Evolutionary conservation across 2,329 filamentous ascomycete species (phyloP).

Genomic region (Aspergillus niger): DNA sequence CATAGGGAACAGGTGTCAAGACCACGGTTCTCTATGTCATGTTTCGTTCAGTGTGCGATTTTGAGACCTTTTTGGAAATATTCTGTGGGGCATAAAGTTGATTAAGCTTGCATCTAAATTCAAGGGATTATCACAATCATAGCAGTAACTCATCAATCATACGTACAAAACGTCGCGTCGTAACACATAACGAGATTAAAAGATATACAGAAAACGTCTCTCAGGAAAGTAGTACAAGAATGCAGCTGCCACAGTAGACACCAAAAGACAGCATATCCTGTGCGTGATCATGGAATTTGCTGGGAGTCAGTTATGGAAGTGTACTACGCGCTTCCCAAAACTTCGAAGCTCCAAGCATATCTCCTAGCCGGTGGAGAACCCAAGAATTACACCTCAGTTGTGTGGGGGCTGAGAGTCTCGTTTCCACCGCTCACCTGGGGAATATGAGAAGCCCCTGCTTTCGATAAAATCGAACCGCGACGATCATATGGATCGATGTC

Average conservation of each 20-base stretch:
- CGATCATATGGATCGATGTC: constrained; percentile 6
- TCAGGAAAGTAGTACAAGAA: not conserved
- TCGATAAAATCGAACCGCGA: not conserved
- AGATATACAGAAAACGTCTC: not conserved
- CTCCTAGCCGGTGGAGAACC: too few relatives aligned
- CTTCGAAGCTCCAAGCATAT: too few relatives aligned
- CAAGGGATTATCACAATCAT: not conserved
- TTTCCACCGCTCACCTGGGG: not conserved
- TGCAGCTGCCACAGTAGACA: not conserved
- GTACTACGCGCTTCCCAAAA: too few relatives aligned
- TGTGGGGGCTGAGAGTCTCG: not conserved
- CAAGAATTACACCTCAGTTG: not conserved
- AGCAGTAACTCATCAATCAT: not conserved
- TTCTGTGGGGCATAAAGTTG: too few relatives aligned
- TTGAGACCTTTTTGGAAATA: too few relatives aligned
- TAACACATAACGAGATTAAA: not conserved
- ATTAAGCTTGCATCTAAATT: too few relatives aligned
- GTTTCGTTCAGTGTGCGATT: too few relatives aligned
- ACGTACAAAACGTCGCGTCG: not conserved
- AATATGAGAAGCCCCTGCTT: not conserved
- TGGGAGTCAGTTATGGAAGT: too few relatives aligned
- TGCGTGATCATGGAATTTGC: too few relatives aligned
- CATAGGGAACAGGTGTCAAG: too few relatives aligned
- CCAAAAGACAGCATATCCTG: too few relatives aligned
- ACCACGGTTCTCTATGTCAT: too few relatives aligned